phyloP scores from a whole-genome alignment of 495 filamentous ascomycete species.

The Neurospora sp. region DNA sequence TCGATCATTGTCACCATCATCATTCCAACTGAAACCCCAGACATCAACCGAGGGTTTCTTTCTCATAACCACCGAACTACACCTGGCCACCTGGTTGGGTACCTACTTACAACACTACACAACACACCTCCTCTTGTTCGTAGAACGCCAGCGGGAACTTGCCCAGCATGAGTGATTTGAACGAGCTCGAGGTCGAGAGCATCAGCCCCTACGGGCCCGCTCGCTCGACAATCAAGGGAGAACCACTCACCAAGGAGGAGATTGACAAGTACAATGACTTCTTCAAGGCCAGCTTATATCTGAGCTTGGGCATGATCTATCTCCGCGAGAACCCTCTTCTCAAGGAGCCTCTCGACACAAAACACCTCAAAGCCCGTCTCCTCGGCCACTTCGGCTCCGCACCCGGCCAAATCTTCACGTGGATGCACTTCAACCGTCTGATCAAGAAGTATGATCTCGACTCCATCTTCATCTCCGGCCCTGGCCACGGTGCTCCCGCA shows the following conservation, averaged over 20 bases:
- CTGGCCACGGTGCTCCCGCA: constrained; percentile 62
- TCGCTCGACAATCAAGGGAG: constrained; percentile 49
- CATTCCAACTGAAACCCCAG: background rate
- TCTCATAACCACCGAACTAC: background rate
- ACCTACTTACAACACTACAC: background rate
- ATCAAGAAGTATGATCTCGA: constrained; percentile 67
- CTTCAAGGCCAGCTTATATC: constrained; percentile 60
- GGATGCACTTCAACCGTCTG: constrained; percentile 67
- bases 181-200: constrained; percentile 29
- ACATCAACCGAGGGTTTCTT: background rate
- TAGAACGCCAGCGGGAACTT: background rate
- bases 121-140: background rate
- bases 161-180: constrained; percentile 25
- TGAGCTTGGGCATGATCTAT: constrained; percentile 67
- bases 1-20: background rate
- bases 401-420: constrained; percentile 63
- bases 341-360: constrained; percentile 47
- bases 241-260: constrained; percentile 50
- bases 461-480: constrained; percentile 58
- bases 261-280: constrained; percentile 54
- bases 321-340: constrained; percentile 58
- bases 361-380: constrained; percentile 58
- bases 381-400: constrained; percentile 68
- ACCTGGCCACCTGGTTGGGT: background rate
- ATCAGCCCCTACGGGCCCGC: constrained; percentile 54